Evolutionary conservation across 1,139 yeast genomes (phyloP).

Genomic region (Hansenula sp.): DNA sequence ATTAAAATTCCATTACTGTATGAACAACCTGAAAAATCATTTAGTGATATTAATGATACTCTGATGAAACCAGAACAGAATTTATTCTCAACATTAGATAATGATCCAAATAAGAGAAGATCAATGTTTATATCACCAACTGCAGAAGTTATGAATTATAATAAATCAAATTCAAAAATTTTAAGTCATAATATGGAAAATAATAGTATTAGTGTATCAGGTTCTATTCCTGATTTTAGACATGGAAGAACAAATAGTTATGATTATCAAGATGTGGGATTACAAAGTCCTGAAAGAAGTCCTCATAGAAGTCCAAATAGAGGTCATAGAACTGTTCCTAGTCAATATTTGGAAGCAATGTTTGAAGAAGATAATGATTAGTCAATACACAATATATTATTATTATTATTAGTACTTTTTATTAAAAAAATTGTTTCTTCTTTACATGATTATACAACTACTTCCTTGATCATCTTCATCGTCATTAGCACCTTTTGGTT

Average conservation of each 20-base stretch:
- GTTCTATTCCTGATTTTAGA: neutral
- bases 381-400: neutral
- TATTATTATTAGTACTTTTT: neutral
- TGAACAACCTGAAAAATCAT: neutral
- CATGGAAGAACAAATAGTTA: neutral
- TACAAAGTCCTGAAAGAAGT: neutral
- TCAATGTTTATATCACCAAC: conserved; percentile 74
- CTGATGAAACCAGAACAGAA: conserved; percentile 4
- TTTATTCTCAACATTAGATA: conserved; percentile 12
- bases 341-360: conserved; percentile 54
- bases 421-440: neutral
- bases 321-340: conserved; percentile 38
- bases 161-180: conserved; percentile 9
- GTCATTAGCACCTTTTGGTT: conserved; percentile 70
- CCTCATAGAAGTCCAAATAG: conserved; percentile 12
- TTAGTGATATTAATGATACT: neutral
- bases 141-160: conserved; percentile 58
- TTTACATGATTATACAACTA: conserved; percentile 34
- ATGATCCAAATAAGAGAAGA: conserved; percentile 19
- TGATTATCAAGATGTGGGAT: neutral
- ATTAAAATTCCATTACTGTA: conserved; percentile 13
- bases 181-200: too few species aligned
- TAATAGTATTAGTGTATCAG: neutral
- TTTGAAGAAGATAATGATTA: conserved; percentile 42
- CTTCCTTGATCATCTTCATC: conserved; percentile 38